Evolutionary conservation across 2,329 filamentous ascomycete species (phyloP).

Genomic region (Penicillium sp.): DNA sequence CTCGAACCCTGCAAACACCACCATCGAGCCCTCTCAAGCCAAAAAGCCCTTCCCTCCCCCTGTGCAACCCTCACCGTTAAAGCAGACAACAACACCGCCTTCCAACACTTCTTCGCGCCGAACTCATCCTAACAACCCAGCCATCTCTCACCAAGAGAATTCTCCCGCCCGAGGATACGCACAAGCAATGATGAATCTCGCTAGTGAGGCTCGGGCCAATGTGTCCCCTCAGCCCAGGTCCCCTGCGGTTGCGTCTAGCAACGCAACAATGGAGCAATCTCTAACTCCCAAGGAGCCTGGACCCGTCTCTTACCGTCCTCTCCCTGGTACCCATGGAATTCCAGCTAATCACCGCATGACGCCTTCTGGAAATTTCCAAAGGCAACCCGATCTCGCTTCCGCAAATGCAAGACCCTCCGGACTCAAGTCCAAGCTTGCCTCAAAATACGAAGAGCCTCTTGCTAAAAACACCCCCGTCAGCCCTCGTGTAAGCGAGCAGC

Average conservation of each 20-base stretch:
- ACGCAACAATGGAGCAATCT: slow-evolving; percentile 1
- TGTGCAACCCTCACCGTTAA: slow-evolving; percentile 55
- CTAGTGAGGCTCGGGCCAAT: neutral
- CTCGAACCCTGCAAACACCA: slow-evolving; percentile 37
- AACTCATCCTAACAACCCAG: slow-evolving; percentile 47
- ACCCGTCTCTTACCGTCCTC: slow-evolving; percentile 10
- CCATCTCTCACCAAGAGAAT: slow-evolving; percentile 32
- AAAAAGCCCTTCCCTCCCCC: slow-evolving; percentile 56
- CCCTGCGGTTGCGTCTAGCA: neutral
- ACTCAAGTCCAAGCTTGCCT: slow-evolving; percentile 24
- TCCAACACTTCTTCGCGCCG: slow-evolving; percentile 46
- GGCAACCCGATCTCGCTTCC: slow-evolving; percentile 7
- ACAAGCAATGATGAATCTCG: slow-evolving; percentile 10
- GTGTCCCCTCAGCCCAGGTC: neutral
- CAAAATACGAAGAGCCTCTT: slow-evolving; percentile 13
- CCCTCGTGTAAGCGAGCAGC: slow-evolving; percentile 35
- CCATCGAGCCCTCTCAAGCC: slow-evolving; percentile 52
- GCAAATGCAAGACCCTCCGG: slow-evolving; percentile 12
- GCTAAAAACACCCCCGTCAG: slow-evolving; percentile 12
- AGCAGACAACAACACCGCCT: slow-evolving; percentile 51
- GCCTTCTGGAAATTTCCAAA: slow-evolving; percentile 4
- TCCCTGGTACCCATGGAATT: slow-evolving; percentile 2
- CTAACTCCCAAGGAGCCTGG: slow-evolving; percentile 6
- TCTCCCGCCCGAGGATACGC: slow-evolving; percentile 5
- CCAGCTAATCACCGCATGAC: slow-evolving; percentile 2